A percentile compares a stretch with the other conserved stretches of the same genome.
phyloP scores from a whole-genome alignment of 371 early-diverging fungal species.

The Capillidium heterosporum region DNA sequence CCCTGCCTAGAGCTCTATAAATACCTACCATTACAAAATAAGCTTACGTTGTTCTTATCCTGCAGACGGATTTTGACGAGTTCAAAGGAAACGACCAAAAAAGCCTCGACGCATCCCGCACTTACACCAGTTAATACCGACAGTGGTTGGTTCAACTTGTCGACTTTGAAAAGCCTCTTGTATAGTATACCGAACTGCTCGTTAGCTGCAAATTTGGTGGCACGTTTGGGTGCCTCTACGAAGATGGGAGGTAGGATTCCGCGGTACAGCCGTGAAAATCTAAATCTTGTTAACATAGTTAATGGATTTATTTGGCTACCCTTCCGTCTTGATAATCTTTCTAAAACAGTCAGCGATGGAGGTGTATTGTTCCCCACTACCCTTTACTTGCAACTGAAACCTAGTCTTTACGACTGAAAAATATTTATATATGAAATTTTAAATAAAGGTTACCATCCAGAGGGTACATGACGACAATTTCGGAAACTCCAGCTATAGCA shows the following conservation, averaged over 20 bases:
- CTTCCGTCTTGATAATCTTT: slow-evolving; percentile 83
- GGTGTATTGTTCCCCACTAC: slow-evolving; percentile 40
- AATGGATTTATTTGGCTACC: slow-evolving; percentile 20
- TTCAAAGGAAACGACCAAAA: slow-evolving; percentile 82
- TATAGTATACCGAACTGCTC: slow-evolving; percentile 65
- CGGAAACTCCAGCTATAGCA: slow-evolving; percentile 90
- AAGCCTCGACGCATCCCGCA: slow-evolving; percentile 87
- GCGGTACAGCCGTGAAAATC: slow-evolving; percentile 64
- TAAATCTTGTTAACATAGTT: slow-evolving; percentile 7
- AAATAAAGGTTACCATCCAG: slow-evolving; percentile 48
- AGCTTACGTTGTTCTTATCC: slow-evolving; percentile 50
- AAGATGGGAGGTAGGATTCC: slow-evolving; percentile 92
- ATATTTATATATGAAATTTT: not conserved
- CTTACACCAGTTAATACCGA: slow-evolving; percentile 79
- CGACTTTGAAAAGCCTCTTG: slow-evolving; percentile 42
- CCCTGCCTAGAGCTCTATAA: slow-evolving; percentile 22
- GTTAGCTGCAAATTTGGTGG: slow-evolving; percentile 91
- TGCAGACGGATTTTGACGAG: slow-evolving; percentile 90
- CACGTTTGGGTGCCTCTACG: slow-evolving; percentile 96
- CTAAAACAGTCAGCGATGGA: slow-evolving; percentile 57
- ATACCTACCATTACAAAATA: not conserved
- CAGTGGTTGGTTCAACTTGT: slow-evolving; percentile 51
- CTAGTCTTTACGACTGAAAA: slow-evolving; percentile 81
- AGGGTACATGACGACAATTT: slow-evolving; percentile 94
- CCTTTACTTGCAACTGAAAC: slow-evolving; percentile 74